These are phyloP conservation scores for Pleurotus ostreatus DNA, from an alignment of 768 basidiomycete species.

Conservation along the genomic window DNA sequence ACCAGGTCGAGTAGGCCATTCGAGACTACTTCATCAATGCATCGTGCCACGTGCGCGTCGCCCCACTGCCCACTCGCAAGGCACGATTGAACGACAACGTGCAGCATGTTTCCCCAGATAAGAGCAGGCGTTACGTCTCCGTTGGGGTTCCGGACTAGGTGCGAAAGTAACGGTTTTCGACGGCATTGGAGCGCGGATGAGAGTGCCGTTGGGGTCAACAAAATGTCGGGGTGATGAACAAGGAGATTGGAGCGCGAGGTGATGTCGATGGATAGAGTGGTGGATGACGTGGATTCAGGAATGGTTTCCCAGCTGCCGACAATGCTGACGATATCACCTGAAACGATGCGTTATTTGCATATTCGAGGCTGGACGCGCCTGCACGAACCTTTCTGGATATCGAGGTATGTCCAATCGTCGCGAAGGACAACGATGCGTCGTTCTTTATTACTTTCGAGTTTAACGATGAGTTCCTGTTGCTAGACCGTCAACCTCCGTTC, in stretches of 20 bases:
- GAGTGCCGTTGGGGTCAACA: slow-evolving; percentile 87
- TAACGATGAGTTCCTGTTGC: slow-evolving; percentile 48
- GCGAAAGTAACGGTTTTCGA: slow-evolving; percentile 80
- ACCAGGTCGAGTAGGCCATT: slow-evolving; percentile 59
- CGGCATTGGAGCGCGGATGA: slow-evolving; percentile 79
- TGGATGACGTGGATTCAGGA: slow-evolving; percentile 26
- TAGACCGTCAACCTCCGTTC: neutral
- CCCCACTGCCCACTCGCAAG: slow-evolving; percentile 62
- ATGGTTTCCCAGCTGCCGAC: slow-evolving; percentile 43
- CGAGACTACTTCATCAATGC: slow-evolving; percentile 52
- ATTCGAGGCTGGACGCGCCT: too few relatives aligned
- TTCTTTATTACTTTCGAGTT: slow-evolving; percentile 33
- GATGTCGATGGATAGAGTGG: slow-evolving; percentile 49
- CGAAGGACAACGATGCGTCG: slow-evolving; percentile 52
- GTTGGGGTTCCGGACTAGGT: slow-evolving; percentile 47
- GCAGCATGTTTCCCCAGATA: slow-evolving; percentile 91
- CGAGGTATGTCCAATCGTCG: slow-evolving; percentile 76
- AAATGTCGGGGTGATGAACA: slow-evolving; percentile 88
- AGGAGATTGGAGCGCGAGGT: slow-evolving; percentile 64
- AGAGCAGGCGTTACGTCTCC: slow-evolving; percentile 63
- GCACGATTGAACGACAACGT: slow-evolving; percentile 86
- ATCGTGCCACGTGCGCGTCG: slow-evolving; percentile 51
- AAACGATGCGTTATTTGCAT: neutral
- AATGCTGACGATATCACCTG: slow-evolving; percentile 81
- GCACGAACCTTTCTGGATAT: slow-evolving; percentile 50